Evolutionary conservation across 2,329 filamentous ascomycete genomes (phyloP), one percentile per base, ranked within the genome.

Genomic region (Eurotiales sp.): DNA sequence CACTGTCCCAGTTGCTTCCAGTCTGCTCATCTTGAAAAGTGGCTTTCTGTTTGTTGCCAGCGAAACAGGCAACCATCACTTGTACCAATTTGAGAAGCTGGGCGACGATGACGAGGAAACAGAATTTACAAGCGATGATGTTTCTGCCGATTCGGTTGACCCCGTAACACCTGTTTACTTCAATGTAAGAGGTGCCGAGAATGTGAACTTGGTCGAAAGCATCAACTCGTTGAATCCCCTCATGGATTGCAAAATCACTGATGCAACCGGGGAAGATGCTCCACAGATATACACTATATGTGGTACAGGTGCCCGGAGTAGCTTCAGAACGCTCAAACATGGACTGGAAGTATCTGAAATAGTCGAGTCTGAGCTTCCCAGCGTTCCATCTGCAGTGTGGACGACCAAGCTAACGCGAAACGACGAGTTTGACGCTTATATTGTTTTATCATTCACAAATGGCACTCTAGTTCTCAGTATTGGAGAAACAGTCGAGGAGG

Each of bases 51-150:
- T 93, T 63, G 87, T 92, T 48, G 90, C 90, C 7, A 89, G 88
- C 63, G 92, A 99, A 69, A 90, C 87, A 57, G 93, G 95, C 25
- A 93, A 96, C 66, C 88, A 95, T 65, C 84, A 90, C 54, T 90
- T 99, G 60, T 99, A 97, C 69, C 92, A 97, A 66, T 95, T 99
- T 56, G 90, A 96, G 68, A 95, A 96, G 64, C 82, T 99, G 6
- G 95, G 92, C 37, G 93, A 99, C 56, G 92, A 97, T 61, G 90
- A 95, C 56, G 87, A 95, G 2, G 90, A 97, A 68, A 78, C 84
- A 1, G 87, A 96, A 64, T 96, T 91, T 62, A 80, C 77, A 22
- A 96, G 91, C 69, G 89, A 93, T 48, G 78, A 87, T 56, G 96
- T 87, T 58, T 85, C 90, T 0, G 80, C 85, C 0, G 90, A 96